These are phyloP conservation scores for Talaromyces atroroseus DNA, from an alignment of 2,329 filamentous ascomycete species.

Conservation along the genomic window DNA sequence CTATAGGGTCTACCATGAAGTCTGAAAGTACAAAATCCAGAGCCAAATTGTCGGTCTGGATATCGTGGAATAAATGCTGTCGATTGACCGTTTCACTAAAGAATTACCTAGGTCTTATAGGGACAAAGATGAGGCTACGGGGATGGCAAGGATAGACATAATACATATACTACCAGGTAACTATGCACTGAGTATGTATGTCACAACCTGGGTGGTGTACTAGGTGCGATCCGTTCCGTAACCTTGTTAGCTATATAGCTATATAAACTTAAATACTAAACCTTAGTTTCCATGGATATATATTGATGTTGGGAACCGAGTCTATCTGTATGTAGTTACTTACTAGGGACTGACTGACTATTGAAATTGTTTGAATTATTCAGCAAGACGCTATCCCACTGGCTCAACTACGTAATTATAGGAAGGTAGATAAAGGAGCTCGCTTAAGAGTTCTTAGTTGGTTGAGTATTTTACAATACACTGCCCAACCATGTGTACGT, in stretches of 20 bases:
- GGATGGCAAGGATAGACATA: not conserved
- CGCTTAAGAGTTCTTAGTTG: too few relatives aligned
- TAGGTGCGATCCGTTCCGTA: constrained; percentile 8
- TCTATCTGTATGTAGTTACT: not conserved
- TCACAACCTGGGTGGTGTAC: not conserved
- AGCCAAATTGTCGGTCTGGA: too few relatives aligned
- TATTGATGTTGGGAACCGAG: not conserved
- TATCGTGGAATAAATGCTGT: too few relatives aligned
- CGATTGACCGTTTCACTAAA: too few relatives aligned
- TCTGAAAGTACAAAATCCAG: too few relatives aligned
- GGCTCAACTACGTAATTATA: not conserved
- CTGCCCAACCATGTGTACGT: not conserved
- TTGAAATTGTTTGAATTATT: too few relatives aligned
- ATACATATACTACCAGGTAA: not conserved
- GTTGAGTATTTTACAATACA: too few relatives aligned
- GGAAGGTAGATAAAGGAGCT: not conserved
- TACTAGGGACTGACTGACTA: not conserved
- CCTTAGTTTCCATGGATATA: not conserved
- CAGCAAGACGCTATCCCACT: not conserved
- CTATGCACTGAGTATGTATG: not conserved
- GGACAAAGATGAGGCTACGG: not conserved
- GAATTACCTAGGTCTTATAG: not conserved
- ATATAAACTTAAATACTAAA: not conserved
- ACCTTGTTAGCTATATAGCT: not conserved
- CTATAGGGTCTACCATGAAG: too few relatives aligned